Conservation (phyloP, 139 green algal genomes). For the Chlamydomonas incerta region DNA sequence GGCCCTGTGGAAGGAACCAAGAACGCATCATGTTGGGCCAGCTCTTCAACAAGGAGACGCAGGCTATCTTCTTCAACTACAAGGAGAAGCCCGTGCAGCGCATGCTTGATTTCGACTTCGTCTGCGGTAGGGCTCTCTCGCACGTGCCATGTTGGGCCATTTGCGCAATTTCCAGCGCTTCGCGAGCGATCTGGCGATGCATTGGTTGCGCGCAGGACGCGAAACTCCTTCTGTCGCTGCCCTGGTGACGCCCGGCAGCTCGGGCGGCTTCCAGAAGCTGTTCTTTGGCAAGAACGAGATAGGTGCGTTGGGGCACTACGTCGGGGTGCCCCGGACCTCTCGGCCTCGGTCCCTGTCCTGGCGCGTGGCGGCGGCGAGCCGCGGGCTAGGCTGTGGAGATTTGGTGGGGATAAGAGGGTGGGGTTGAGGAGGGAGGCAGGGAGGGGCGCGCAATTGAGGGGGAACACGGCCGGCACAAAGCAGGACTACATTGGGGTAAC, state of each 20-base stretch:
- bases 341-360: too few species aligned
- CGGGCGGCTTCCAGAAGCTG: constrained; percentile 92
- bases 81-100: constrained; percentile 87
- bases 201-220: constrained; percentile 63
- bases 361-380: too few species aligned
- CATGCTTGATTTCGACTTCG: constrained; percentile 97
- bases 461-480: too few species aligned
- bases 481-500: too few species aligned
- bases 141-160: background rate
- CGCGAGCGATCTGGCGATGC: background rate
- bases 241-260: constrained; percentile 85
- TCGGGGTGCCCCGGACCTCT: too few species aligned
- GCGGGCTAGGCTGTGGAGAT: too few species aligned
- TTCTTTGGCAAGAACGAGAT: constrained; percentile 94
- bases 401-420: too few species aligned
- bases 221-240: constrained; percentile 87
- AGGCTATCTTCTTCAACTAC: constrained; percentile 96
- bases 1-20: background rate
- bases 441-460: too few species aligned
- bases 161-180: too few species aligned
- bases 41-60: constrained; percentile 82
- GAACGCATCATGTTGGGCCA: constrained; percentile 61
- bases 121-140: constrained; percentile 76
- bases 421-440: too few species aligned
- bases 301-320: too few species aligned